Conservation (phyloP, 805 yeast genomes). For the Teunomyces stri region DNA sequence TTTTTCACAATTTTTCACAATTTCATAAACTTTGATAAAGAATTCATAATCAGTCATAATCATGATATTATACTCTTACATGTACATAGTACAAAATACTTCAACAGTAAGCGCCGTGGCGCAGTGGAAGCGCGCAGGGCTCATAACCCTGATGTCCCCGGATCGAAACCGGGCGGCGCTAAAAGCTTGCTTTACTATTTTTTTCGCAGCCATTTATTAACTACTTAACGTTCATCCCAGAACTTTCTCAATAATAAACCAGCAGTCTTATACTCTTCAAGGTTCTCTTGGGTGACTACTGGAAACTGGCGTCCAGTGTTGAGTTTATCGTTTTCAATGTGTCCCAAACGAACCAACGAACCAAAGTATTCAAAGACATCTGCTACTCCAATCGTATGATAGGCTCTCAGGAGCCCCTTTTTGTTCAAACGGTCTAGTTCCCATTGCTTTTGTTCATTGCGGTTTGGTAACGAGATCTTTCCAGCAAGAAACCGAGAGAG, state of each 20-base stretch:
- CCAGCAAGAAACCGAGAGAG: conserved; percentile 62
- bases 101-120: conserved; percentile 75
- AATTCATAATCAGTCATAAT: no score
- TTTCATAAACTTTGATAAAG: no score
- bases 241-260: conserved; percentile 15
- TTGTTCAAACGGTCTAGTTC: conserved; percentile 34
- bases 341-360: conserved; percentile 16
- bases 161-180: conserved; percentile 69
- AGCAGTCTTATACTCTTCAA: conserved; percentile 12
- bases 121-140: conserved; percentile 99
- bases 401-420: conserved; percentile 41
- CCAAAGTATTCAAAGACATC: conserved; percentile 16
- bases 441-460: conserved; percentile 45
- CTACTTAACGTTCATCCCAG: conserved; percentile 18
- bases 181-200: conserved; percentile 6
- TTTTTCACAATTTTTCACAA: no score
- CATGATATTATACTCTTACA: neutral
- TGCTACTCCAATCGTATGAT: conserved; percentile 38
- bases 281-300: conserved; percentile 14
- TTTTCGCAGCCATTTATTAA: neutral
- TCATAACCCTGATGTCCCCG: conserved; percentile 98
- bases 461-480: conserved; percentile 48
- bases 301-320: conserved; percentile 23
- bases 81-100: neutral
- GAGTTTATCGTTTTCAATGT: conserved; percentile 10